phyloP scores from a whole-genome alignment of 164 flowering plant species.

The Sextonia rubra region DNA sequence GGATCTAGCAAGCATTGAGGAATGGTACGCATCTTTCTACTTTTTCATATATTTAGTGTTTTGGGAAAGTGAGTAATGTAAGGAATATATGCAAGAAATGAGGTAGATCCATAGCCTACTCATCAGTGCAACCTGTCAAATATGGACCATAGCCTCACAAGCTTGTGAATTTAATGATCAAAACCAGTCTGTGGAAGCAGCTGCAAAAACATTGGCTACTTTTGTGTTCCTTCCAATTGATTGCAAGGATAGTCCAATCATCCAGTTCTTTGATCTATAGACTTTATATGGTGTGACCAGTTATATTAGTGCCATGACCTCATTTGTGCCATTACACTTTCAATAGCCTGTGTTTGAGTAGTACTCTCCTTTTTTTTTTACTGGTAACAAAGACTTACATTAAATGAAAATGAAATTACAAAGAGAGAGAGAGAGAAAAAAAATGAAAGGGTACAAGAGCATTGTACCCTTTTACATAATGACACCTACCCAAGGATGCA shows the following conservation, averaged over 20 bases:
- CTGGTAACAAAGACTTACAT: too few species aligned
- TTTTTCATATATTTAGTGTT: background rate
- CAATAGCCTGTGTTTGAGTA: too few species aligned
- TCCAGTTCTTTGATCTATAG: background rate
- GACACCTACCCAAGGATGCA: too few species aligned
- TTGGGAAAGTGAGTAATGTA: background rate
- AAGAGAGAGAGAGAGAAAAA: too few species aligned
- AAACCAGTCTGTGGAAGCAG: background rate
- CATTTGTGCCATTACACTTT: too few species aligned
- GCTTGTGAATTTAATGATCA: background rate
- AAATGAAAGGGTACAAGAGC: too few species aligned
- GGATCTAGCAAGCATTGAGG: constrained; percentile 62
- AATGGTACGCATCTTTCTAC: constrained; percentile 42
- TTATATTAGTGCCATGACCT: too few species aligned
- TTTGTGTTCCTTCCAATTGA: background rate
- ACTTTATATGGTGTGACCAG: background rate
- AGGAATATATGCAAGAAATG: background rate
- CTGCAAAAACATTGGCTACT: background rate
- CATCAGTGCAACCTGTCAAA: background rate
- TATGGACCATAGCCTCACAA: background rate
- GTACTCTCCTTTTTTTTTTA: too few species aligned
- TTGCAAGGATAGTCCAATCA: background rate
- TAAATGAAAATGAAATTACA: too few species aligned
- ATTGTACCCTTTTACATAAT: too few species aligned
- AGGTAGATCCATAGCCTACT: background rate